A percentile compares a stretch with the other conserved stretches of the same genome.
phyloP scores from a whole-genome alignment of 163 green algal species.

The Scenedesmus sp. region DNA sequence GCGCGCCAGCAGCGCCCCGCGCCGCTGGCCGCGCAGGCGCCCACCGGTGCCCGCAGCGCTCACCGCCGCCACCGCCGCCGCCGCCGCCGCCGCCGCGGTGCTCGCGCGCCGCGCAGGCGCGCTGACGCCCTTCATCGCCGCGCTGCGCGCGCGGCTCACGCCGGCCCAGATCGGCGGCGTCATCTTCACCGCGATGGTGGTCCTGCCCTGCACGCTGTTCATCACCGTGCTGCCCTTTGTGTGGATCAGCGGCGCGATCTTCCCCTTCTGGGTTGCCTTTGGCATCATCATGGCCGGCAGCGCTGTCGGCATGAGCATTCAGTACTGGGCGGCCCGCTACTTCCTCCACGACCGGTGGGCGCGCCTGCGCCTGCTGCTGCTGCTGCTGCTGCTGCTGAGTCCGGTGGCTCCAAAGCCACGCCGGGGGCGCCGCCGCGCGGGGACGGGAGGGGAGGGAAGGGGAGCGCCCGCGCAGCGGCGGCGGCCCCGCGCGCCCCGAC shows the following conservation, averaged over 20 bases:
- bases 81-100: too few species aligned
- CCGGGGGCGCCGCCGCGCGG: too few species aligned
- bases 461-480: too few species aligned
- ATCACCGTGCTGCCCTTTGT: constrained; percentile 25
- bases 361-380: not conserved
- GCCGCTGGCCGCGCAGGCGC: too few species aligned
- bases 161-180: constrained; percentile 22
- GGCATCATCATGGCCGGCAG: too few species aligned
- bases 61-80: too few species aligned
- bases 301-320: constrained; percentile 18
- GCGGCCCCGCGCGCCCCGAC: too few species aligned
- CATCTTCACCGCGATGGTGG: constrained; percentile 12
- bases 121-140: constrained; percentile 21
- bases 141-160: not conserved
- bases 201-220: constrained; percentile 27
- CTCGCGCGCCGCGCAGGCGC: constrained; percentile 24
- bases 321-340: constrained; percentile 7
- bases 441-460: too few species aligned
- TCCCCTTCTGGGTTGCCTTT: too few species aligned
- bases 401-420: too few species aligned
- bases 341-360: not conserved
- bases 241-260: not conserved
- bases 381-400: not conserved
- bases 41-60: too few species aligned
- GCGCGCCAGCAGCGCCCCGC: too few species aligned